These are phyloP conservation scores for Neophaeococcomyces aloes DNA, from an alignment of 2,329 filamentous ascomycete genomes.

Conservation along the genomic window DNA sequence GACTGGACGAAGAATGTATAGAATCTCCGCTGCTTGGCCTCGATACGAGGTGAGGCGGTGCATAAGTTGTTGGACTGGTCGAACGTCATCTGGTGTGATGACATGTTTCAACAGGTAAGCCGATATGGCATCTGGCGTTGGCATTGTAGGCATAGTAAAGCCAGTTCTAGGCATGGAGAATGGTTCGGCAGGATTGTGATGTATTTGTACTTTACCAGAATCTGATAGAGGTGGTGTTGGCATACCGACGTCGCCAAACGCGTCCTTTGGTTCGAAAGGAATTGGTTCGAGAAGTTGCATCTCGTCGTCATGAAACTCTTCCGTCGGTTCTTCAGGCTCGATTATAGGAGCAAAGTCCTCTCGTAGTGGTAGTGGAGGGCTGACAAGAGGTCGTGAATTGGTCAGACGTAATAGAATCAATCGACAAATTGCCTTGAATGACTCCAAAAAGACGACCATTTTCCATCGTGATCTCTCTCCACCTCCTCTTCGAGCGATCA, in stretches of 20 bases:
- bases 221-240: conserved; percentile 20
- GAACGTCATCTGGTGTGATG: conserved; percentile 91
- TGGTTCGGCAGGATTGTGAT: conserved; percentile 41
- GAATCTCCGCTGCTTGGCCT: conserved; percentile 74
- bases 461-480: conserved; percentile 75
- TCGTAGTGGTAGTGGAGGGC: conserved; percentile 73
- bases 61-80: conserved; percentile 76
- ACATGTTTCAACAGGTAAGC: conserved; percentile 82
- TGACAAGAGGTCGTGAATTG: conserved; percentile 69
- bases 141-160: conserved; percentile 70
- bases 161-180: conserved; percentile 96
- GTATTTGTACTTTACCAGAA: conserved; percentile 15
- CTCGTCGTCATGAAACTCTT: conserved; percentile 31
- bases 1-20: conserved; percentile 83
- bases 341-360: conserved; percentile 52
- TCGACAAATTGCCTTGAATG: conserved; percentile 74
- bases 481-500: conserved; percentile 79
- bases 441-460: conserved; percentile 73
- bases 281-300: conserved; percentile 15
- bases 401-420: conserved; percentile 73
- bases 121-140: conserved; percentile 70
- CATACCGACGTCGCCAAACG: conserved; percentile 17
- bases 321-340: conserved; percentile 41
- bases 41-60: conserved; percentile 58
- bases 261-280: conserved; percentile 16